Conservation (phyloP, 2,329 filamentous ascomycete species). For the Botryosphaeria dothidea region DNA sequence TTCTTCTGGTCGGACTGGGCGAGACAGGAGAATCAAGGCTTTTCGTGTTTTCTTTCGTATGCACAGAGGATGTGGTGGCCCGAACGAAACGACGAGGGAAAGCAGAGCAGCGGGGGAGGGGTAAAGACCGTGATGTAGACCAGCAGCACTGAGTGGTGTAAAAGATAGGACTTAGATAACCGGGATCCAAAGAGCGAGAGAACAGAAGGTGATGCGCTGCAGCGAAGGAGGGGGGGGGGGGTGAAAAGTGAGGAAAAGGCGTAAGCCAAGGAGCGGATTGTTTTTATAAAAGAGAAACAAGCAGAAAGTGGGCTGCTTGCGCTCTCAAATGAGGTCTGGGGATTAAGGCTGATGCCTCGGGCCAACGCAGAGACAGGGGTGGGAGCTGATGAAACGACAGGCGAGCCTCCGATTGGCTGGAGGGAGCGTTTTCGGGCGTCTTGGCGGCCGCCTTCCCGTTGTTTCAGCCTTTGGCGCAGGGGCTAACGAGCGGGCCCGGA, state of each 20-base stretch:
- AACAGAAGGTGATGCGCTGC: conserved; percentile 5
- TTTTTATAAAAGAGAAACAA: conserved; percentile 3
- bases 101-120: not conserved
- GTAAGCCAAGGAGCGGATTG: not conserved
- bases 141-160: conserved; percentile 13
- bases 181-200: conserved; percentile 13
- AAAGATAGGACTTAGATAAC: conserved; percentile 1
- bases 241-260: not conserved
- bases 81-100: too few species aligned
- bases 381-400: not conserved
- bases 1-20: not conserved
- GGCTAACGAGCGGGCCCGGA: not conserved
- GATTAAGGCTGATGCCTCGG: conserved; percentile 15
- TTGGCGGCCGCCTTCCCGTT: conserved; percentile 9
- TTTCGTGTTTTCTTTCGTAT: not conserved
- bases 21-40: not conserved
- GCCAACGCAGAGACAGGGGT: not conserved
- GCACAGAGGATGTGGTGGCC: not conserved
- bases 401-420: not conserved
- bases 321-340: conserved; percentile 11
- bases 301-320: not conserved
- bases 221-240: not conserved
- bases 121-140: conserved; percentile 3
- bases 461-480: conserved; percentile 8
- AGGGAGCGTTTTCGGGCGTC: not conserved